phyloP scores from a whole-genome alignment of 2,329 filamentous ascomycete genomes.

The Aspergillus texensis region DNA sequence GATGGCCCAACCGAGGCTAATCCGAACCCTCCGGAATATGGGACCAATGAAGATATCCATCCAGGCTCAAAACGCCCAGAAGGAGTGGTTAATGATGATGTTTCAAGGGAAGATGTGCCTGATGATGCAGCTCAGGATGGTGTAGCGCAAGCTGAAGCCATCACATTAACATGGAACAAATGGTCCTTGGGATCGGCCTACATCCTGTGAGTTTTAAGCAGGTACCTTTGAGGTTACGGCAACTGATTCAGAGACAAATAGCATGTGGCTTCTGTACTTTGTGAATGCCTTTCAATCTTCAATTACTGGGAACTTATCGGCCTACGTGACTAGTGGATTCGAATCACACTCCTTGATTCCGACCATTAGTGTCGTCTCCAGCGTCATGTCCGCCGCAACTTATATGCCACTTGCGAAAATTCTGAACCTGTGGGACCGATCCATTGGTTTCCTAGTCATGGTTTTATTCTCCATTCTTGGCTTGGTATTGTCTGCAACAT shows the following conservation, averaged over 20 bases:
- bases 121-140: constrained; percentile 33
- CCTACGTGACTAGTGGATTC: constrained; percentile 57
- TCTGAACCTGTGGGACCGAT: constrained; percentile 64
- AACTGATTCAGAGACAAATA: constrained; percentile 19
- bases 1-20: background rate
- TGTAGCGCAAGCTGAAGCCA: constrained; percentile 49
- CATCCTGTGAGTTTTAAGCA: constrained; percentile 36
- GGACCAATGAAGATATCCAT: background rate
- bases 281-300: constrained; percentile 46
- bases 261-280: constrained; percentile 48
- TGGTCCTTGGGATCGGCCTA: constrained; percentile 41
- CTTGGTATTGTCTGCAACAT: constrained; percentile 64
- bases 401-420: constrained; percentile 65
- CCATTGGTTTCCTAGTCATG: constrained; percentile 59
- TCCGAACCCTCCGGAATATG: background rate
- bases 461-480: constrained; percentile 50
- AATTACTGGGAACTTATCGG: constrained; percentile 45
- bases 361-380: constrained; percentile 58
- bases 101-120: background rate
- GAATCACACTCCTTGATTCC: constrained; percentile 57
- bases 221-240: background rate
- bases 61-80: background rate
- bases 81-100: background rate
- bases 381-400: constrained; percentile 58
- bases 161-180: constrained; percentile 50